These are phyloP conservation scores for Xerocomus brunneocitrinus DNA, from an alignment of 768 basidiomycete species.

Conservation along the genomic window DNA sequence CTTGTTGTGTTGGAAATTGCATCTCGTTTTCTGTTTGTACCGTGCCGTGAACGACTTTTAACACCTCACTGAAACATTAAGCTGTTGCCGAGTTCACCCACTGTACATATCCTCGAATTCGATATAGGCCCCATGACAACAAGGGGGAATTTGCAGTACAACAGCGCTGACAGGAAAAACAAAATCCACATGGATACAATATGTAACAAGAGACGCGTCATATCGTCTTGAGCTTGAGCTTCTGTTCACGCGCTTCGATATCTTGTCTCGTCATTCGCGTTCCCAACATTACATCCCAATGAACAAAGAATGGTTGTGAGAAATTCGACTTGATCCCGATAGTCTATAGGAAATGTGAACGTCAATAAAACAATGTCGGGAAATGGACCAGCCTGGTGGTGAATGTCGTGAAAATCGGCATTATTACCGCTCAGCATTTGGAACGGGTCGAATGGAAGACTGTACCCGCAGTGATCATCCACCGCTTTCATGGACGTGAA, in stretches of 20 bases:
- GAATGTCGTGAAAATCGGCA: constrained; percentile 97
- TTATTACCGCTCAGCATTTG: constrained; percentile 85
- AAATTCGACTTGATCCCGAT: constrained; percentile 96
- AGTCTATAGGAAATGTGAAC: constrained; percentile 6
- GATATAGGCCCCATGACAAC: no score
- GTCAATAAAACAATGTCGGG: neutral
- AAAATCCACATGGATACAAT: no score
- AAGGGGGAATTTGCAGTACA: neutral
- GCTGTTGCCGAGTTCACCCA: no score
- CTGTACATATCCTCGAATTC: neutral
- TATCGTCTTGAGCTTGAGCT: constrained; percentile 26
- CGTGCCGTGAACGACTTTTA: no score
- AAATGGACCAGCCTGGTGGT: constrained; percentile 69
- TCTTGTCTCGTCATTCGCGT: constrained; percentile 78
- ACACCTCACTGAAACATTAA: neutral
- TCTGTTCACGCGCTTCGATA: constrained; percentile 48
- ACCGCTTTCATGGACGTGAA: constrained; percentile 89
- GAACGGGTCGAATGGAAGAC: constrained; percentile 85
- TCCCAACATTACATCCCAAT: constrained; percentile 85
- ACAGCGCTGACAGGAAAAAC: neutral
- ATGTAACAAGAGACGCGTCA: neutral
- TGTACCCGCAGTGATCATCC: constrained; percentile 93
- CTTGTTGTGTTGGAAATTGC: neutral
- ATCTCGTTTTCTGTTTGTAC: no score
- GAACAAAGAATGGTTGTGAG: constrained; percentile 91